Base-by-base conservation (phyloP, 345 rosid genomes). In the Eucalyptus tenuipes region DNA sequence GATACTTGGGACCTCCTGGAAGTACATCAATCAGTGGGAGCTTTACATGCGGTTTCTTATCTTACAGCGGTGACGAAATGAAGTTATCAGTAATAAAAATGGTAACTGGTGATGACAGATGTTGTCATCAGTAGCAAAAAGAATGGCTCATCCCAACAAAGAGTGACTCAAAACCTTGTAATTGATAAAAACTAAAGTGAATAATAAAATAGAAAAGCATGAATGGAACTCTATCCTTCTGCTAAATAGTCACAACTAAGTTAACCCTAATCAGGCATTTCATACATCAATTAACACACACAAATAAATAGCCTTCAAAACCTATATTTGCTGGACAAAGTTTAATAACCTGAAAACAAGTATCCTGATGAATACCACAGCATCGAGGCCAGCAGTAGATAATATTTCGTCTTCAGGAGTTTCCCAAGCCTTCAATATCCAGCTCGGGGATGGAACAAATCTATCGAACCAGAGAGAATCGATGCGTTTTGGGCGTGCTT, bases 341-440 rank as follows among this genome's bases (percentile, higher is more conserved):
- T 88, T 40, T 49, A 91, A 80, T 87, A 88, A 97, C 99, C 99
- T 94, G 94, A 94, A 96, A 90, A 96, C 91, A 25, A 98, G 92
- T 89, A 94, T 91, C 91, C 98, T 93, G 91, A 95, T 91, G 90
- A 98, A 96, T 91, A 95, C 99, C 64, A 96, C 95, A 53, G 97
- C 97, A 90, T 98, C 99, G 31, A 98, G 57, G 87, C 99, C 99
- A 79, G 94, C 97, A 80, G 91, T 57, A 82, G 95, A 93, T 90
- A 98, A 90, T 87, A 98, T 89, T 91, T 98, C 99, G 2, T 94
- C 95, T 88, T 98, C 99, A 49, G 96, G 92, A 61, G 98, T 91
- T 91, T 92, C 94, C 99, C 99, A 98, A 42, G 99, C 99, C 92
- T 93, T 96, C 45, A 95, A 45, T 15, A 98, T 52, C 99, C 99